phyloP scores from a whole-genome alignment of 306 rosid genomes.

The Lathyrus sativus region DNA sequence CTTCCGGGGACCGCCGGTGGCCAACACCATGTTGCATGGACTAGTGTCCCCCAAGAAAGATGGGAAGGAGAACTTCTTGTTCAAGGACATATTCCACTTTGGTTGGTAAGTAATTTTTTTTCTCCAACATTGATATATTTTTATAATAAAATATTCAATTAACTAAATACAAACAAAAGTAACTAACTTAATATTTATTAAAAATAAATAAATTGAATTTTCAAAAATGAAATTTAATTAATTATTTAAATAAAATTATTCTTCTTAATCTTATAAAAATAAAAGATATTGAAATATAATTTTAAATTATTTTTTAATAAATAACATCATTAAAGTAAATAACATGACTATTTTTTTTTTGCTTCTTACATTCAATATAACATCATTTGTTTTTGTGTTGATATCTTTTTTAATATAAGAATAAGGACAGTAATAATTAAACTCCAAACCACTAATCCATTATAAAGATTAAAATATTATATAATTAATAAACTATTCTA shows the following conservation, averaged over 20 bases:
- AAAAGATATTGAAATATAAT: too few species aligned
- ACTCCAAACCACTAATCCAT: not conserved
- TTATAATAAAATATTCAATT: too few species aligned
- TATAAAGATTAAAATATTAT: not conserved
- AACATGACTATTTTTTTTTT: too few species aligned
- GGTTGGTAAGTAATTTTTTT: conserved; percentile 62
- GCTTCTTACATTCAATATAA: not conserved
- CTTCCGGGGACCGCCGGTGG: conserved; percentile 3
- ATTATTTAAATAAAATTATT: too few species aligned
- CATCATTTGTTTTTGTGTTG: not conserved
- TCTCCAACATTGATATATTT: conserved; percentile 4
- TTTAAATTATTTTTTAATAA: too few species aligned
- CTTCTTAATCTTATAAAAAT: too few species aligned
- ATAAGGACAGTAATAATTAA: not conserved
- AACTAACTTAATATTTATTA: too few species aligned
- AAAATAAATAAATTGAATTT: too few species aligned
- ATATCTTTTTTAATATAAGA: not conserved
- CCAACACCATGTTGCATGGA: conserved; percentile 84
- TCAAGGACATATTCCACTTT: conserved; percentile 72
- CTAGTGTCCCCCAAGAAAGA: conserved; percentile 75
- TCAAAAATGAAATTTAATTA: too few species aligned
- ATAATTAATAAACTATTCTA: not conserved
- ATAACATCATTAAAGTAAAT: too few species aligned
- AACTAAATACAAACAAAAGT: too few species aligned
- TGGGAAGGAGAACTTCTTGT: conserved; percentile 91